Conservation (phyloP, 257 asterid genomes). For the Solanum microdontum region DNA sequence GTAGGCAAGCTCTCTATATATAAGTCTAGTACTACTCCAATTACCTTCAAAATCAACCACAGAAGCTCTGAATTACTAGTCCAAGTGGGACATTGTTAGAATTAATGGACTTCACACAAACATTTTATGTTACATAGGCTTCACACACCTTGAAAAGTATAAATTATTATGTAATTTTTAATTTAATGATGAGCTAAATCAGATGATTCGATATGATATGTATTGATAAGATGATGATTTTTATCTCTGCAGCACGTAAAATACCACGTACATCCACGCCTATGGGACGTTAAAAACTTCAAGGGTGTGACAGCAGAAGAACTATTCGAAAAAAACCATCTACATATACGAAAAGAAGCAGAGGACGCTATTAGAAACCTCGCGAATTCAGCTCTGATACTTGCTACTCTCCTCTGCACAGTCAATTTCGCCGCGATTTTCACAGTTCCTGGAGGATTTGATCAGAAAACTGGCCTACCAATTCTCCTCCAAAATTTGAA, state of each 20-base stretch:
- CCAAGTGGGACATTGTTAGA: not conserved
- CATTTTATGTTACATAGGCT: too few species aligned
- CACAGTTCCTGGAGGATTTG: constrained; percentile 7
- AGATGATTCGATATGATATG: not conserved
- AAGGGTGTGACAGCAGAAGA: not conserved
- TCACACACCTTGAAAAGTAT: too few species aligned
- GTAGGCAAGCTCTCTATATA: not conserved
- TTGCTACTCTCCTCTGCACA: constrained; percentile 2
- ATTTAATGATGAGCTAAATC: not conserved
- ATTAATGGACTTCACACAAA: too few species aligned
- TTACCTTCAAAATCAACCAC: not conserved
- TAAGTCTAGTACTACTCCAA: not conserved
- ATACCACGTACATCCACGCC: not conserved
- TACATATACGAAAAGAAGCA: not conserved
- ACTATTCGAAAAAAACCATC: not conserved
- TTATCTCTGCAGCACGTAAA: not conserved
- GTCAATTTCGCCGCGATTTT: constrained; percentile 4
- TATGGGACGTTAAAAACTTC: not conserved
- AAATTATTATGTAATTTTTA: too few species aligned
- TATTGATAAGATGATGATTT: not conserved
- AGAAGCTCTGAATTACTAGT: not conserved
- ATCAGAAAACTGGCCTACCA: not conserved
- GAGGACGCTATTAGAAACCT: not conserved
- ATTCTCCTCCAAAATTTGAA: not conserved
- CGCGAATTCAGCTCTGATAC: not conserved